Percentiles rank a stretch among this genome's conserved stretches.
These are phyloP conservation scores for Niebla homalea DNA, from an alignment of 495 filamentous ascomycete species.

Conservation along the genomic window DNA sequence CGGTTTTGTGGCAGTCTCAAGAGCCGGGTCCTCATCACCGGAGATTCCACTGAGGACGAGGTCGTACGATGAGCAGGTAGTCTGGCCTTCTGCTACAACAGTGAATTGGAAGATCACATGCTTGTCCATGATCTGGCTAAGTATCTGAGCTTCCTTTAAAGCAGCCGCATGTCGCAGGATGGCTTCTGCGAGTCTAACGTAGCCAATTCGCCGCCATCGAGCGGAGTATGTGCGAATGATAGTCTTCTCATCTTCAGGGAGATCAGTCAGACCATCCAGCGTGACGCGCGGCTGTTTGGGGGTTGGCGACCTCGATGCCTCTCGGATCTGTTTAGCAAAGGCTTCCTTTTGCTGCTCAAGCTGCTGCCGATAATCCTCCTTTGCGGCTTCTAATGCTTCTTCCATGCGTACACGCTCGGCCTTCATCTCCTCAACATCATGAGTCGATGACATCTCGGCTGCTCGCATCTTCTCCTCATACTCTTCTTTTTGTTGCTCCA, in stretches of 20 bases:
- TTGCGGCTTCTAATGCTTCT: constrained; percentile 59
- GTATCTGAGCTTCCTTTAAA: constrained; percentile 91
- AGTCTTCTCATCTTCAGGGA: constrained; percentile 55
- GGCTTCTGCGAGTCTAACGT: constrained; percentile 89
- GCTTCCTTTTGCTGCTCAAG: constrained; percentile 60
- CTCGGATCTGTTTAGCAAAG: constrained; percentile 56
- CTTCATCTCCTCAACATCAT: constrained; percentile 72
- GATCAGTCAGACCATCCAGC: constrained; percentile 40
- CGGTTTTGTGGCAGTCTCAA: constrained; percentile 75
- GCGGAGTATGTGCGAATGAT: constrained; percentile 50
- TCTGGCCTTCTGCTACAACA: constrained; percentile 77
- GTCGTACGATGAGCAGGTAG: constrained; percentile 85
- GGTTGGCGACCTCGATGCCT: constrained; percentile 38
- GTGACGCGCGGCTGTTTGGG: constrained; percentile 29
- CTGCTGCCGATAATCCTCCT: constrained; percentile 76
- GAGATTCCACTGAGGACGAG: constrained; percentile 86
- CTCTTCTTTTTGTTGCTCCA: constrained; percentile 78
- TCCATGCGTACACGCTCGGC: constrained; percentile 83
- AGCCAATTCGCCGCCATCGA: constrained; percentile 75
- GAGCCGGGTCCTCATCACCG: constrained; percentile 70
- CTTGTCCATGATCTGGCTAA: constrained; percentile 95
- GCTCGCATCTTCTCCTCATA: constrained; percentile 68
- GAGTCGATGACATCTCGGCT: constrained; percentile 57
- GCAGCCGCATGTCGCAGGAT: constrained; percentile 75
- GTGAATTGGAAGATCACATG: constrained; percentile 91